Evolutionary conservation across 306 rosid genomes (phyloP), one percentile per base, ranked within the genome.

Genomic region (Oemleria cerasiformis): DNA sequence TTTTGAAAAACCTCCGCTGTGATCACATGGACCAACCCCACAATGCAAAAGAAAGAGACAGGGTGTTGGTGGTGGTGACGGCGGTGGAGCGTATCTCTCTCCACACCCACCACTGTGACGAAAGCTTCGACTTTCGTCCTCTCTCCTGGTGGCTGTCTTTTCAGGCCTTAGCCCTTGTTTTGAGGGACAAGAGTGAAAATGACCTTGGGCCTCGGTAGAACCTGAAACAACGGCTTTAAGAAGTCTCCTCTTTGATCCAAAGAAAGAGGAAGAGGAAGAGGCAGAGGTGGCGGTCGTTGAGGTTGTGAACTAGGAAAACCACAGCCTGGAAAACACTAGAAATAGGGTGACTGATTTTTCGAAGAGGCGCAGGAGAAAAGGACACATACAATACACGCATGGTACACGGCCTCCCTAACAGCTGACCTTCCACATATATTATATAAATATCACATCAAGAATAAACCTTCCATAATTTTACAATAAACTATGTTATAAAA

Each of bases 351-450:
- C 25, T 8, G 30, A 56, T 13, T 13, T 21, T 13, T 43, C 43
- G 30, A n/a, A 49, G 61, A 19, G 60, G 48, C 17, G 2, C 11
- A 20, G 45, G 73, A 53, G 63, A 68, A 64, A 67, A 71, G 7
- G 73, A 53, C 63, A 49, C 48, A 66, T n/a, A 75, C 79, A 56
- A 66, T n/a, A 75, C 79, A 56, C 82, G 82, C 64, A 66, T 20
- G 68, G 9, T 25, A 75, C 82, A 57, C 81, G 87, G 78, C 16
- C 5, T 21, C 60, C 55, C 38, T 16, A 9, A 42, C n/a, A 39
- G 48, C 34, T 0, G 1, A 67, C 25, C 44, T 12, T 19, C 3
- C 45, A 10, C 1, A 68, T 50, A 38, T 23, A 63, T 41, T 63
- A 63, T 19, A 51, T 9, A 30, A 4, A 30, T 1, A 30, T 15